These are phyloP conservation scores for Cladosporium sp. DNA, from an alignment of 2,329 filamentous ascomycete species.

Conservation along the genomic window DNA sequence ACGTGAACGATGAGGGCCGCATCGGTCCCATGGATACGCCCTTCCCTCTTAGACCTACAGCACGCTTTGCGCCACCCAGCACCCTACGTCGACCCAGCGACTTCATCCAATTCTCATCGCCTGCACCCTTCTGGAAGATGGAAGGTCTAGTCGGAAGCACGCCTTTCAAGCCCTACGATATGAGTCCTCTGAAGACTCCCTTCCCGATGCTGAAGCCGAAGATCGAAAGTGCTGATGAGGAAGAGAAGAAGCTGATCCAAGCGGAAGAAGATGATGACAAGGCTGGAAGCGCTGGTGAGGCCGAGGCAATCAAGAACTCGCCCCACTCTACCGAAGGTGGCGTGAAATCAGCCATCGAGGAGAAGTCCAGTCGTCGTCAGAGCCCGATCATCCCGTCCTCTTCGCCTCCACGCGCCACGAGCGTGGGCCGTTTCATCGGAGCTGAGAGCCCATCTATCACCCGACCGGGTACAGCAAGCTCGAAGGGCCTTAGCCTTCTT, in stretches of 20 bases:
- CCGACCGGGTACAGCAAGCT: constrained; percentile 23
- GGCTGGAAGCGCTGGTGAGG: constrained; percentile 9
- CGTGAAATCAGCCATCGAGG: constrained; percentile 16
- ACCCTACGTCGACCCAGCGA: constrained; percentile 79
- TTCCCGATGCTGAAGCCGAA: constrained; percentile 35
- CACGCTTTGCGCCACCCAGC: constrained; percentile 74
- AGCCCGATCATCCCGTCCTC: constrained; percentile 36
- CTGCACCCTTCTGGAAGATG: constrained; percentile 87
- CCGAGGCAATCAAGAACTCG: constrained; percentile 11
- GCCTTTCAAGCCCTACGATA: constrained; percentile 47
- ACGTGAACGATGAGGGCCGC: constrained; percentile 39
- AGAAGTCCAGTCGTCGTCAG: constrained; percentile 25
- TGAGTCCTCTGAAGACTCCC: constrained; percentile 41
- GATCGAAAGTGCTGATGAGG: constrained; percentile 23
- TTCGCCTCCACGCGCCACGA: constrained; percentile 13
- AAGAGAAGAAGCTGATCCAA: constrained; percentile 26
- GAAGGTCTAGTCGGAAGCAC: constrained; percentile 75
- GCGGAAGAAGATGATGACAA: constrained; percentile 22
- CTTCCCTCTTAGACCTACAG: constrained; percentile 44
- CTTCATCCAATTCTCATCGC: constrained; percentile 82
- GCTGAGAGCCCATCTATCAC: constrained; percentile 13
- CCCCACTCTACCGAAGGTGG: background rate
- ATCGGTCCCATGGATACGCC: constrained; percentile 39
- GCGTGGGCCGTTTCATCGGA: constrained; percentile 12
- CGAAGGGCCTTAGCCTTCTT: constrained; percentile 35